Base-by-base conservation (phyloP, 306 rosid genomes). In the Crataegus laevigata region DNA sequence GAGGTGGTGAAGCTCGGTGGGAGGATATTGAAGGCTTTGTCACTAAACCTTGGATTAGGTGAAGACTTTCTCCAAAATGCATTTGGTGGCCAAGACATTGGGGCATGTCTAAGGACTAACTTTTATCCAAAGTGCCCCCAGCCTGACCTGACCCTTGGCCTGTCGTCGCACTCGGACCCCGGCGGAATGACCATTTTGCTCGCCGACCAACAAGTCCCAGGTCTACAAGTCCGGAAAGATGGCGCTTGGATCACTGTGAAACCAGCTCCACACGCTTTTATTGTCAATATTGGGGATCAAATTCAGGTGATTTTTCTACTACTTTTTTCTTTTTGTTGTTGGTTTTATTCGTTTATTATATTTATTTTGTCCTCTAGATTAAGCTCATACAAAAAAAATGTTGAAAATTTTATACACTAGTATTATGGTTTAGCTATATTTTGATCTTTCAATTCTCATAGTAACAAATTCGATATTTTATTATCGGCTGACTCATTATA, bases 201-300 rank as follows among this genome's bases (percentile, higher is more conserved):
- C 4, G 83, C 94, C 0, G 98, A 94, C 57, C 75, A 88, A 24
- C 58, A 82, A 3, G 91, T 94, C 18, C 8, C 83, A 1, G 98
- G 97, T 6, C 97, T 94, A 70, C 98, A 94, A 76, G 98, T 94
- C 12, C 89, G 91, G 0, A 94, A 77, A 74, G 82, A 42, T 12
- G 24, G 78, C 66, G 11, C 78, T 3, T 94, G 98, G 98, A 86
- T 94, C 25, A 94, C 98, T 0, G 98, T 94, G 11, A 90, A 90
- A 76, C 98, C 97, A 21, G 81, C 81, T 51, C 84, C 61, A 6
- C 92, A 91, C 73, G 94, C 97, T 71, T 88, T 94, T 47, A 88
- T 94, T 59, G 96, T 94, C 81, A 94, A 91, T 60, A 89, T 94
- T 66, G 98, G 97, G 13, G 98, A 94, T 81, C 98, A 94, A 78